These are phyloP conservation scores for Chaetomiaceae sp. DNA, from an alignment of 2,329 filamentous ascomycete genomes.

Conservation along the genomic window DNA sequence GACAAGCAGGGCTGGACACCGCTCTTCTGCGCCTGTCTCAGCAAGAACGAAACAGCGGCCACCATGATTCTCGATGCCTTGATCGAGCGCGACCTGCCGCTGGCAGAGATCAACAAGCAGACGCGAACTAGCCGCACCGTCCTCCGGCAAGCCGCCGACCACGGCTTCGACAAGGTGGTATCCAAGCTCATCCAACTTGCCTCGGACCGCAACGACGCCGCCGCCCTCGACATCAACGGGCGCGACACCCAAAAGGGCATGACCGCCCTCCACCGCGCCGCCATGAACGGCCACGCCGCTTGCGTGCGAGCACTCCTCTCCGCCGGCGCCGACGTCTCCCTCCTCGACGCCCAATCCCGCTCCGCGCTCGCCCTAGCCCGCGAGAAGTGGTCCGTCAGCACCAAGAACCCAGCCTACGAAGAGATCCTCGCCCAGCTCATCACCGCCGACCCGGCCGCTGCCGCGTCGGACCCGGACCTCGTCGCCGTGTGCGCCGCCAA, in stretches of 20 bases:
- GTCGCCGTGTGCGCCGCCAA: constrained; percentile 20
- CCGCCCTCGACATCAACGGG: constrained; percentile 13
- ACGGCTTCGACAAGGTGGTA: constrained; percentile 17
- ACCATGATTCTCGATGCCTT: constrained; percentile 18
- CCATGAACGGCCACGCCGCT: constrained; percentile 13
- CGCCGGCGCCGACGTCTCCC: constrained; percentile 10
- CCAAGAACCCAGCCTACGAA: constrained; percentile 8
- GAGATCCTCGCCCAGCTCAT: constrained; percentile 17
- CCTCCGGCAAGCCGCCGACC: constrained; percentile 20
- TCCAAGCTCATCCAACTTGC: constrained; percentile 14
- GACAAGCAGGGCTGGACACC: constrained; percentile 19
- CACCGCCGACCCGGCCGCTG: background rate
- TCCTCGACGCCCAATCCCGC: constrained; percentile 8
- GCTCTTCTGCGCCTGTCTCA: constrained; percentile 19
- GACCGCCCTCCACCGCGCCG: constrained; percentile 23
- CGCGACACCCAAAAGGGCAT: constrained; percentile 19
- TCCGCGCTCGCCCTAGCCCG: constrained; percentile 20
- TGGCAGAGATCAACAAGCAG: constrained; percentile 22
- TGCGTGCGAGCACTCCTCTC: constrained; percentile 16
- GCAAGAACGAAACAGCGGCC: constrained; percentile 12
- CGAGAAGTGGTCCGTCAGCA: constrained; percentile 18
- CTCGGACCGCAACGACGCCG: background rate
- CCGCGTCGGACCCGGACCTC: constrained; percentile 17
- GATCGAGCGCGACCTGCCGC: constrained; percentile 2
- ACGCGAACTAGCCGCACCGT: constrained; percentile 13